Percentiles rank a stretch among this genome's conserved stretches.
These are phyloP conservation scores for Creolimax fragrantissima DNA, from an alignment of 78 protist genomes.

Conservation along the genomic window DNA sequence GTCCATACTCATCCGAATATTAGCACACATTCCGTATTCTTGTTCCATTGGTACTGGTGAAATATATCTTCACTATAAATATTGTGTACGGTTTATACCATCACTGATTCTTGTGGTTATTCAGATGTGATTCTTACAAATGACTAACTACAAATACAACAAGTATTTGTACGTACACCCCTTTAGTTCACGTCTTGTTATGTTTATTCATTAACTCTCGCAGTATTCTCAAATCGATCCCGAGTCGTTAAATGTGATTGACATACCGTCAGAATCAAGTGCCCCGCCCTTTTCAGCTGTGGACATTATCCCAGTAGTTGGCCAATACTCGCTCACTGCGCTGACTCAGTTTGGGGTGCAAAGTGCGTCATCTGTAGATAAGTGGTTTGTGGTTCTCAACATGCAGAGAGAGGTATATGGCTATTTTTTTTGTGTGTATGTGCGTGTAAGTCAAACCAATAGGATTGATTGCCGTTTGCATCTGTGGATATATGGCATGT, in stretches of 20 bases:
- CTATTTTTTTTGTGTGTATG: no score
- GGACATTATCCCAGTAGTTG: no score
- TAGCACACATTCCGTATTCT: no score
- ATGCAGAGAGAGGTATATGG: neutral
- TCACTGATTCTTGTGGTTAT: neutral
- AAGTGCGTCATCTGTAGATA: neutral
- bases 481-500: no score
- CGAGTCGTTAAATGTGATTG: neutral
- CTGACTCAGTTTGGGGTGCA: neutral
- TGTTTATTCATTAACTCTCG: neutral
- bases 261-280: neutral
- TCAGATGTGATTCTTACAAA: neutral
- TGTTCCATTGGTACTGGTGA: no score
- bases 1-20: no score
- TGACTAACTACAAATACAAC: neutral
- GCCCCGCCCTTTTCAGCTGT: neutral
- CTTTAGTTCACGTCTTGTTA: neutral
- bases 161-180: neutral
- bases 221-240: neutral
- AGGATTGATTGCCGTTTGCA: no score
- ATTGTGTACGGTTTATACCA: neutral
- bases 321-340: neutral
- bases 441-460: no score
- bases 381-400: neutral
- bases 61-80: neutral